Conservation (phyloP, 192 early-diverging fungal species). For the Umbelopsis sp. region DNA sequence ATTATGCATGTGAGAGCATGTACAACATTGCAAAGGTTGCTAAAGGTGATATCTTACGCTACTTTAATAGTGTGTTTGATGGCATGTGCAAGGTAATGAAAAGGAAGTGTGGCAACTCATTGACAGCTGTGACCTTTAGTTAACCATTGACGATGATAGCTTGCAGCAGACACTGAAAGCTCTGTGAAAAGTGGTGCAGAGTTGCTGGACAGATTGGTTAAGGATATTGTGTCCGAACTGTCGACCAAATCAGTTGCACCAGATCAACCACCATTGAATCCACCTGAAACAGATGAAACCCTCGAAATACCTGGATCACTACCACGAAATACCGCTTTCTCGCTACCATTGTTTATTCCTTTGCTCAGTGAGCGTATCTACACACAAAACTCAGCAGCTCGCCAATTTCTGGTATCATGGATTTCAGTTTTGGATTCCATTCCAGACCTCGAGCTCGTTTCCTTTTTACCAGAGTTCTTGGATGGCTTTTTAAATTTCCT, state of each 20-base stretch:
- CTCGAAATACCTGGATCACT: conserved; percentile 47
- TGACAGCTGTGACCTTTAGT: background rate
- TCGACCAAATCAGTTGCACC: conserved; percentile 71
- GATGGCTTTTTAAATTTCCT: conserved; percentile 90
- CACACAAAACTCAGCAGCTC: conserved; percentile 84
- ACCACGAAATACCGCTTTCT: conserved; percentile 76
- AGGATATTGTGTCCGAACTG: conserved; percentile 95
- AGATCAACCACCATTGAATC: conserved; percentile 32
- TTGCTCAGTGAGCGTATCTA: conserved; percentile 91
- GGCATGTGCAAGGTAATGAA: conserved; percentile 80
- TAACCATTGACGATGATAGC: conserved; percentile 42
- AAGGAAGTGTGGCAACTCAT: background rate
- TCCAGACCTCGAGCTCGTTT: conserved; percentile 91
- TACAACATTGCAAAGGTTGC: conserved; percentile 99
- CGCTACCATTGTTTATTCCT: conserved; percentile 92
- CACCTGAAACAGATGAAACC: conserved; percentile 33
- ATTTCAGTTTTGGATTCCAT: conserved; percentile 89
- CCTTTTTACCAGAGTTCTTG: conserved; percentile 91
- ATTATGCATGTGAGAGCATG: conserved; percentile 98
- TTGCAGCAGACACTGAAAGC: conserved; percentile 85
- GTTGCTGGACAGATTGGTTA: conserved; percentile 90
- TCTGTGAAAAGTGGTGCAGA: conserved; percentile 96
- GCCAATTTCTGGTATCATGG: conserved; percentile 95
- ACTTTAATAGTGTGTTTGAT: conserved; percentile 98
- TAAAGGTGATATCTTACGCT: conserved; percentile 80